These are phyloP conservation scores for Colletotrichum euphorbiae DNA, from an alignment of 2,329 filamentous ascomycete genomes.

Conservation along the genomic window DNA sequence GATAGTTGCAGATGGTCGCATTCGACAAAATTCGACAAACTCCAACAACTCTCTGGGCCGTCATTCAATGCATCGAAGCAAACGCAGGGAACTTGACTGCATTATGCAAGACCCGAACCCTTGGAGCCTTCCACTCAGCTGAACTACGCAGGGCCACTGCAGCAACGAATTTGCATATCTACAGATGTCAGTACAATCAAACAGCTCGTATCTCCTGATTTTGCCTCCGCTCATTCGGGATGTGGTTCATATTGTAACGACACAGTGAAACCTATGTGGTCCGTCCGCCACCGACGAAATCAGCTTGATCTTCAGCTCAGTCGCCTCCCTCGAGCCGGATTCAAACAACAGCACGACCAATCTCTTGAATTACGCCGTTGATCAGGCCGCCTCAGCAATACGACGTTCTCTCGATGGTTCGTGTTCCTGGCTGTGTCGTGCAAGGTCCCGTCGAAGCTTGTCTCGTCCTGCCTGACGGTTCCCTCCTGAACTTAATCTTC, in stretches of 20 bases:
- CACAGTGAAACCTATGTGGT: neutral
- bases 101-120: neutral
- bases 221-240: slow-evolving; percentile 21
- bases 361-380: too few species aligned
- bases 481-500: neutral
- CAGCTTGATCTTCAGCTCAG: neutral
- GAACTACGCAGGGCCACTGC: slow-evolving; percentile 5
- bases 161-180: neutral
- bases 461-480: neutral
- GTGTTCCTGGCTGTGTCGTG: slow-evolving; percentile 2
- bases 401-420: neutral
- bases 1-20: neutral
- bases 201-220: slow-evolving; percentile 12
- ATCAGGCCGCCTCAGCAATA: neutral
- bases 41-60: slow-evolving; percentile 4
- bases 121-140: slow-evolving; percentile 22
- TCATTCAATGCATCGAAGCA: neutral
- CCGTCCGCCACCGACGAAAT: neutral
- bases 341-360: too few species aligned
- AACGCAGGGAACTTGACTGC: neutral
- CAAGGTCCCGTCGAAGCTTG: neutral
- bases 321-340: too few species aligned
- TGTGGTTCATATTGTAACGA: neutral
- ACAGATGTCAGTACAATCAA: neutral
- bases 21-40: slow-evolving; percentile 1